Percentiles rank a stretch among this genome's conserved stretches.
phyloP scores from a whole-genome alignment of 768 basidiomycete species.

The Lepiota venenata region DNA sequence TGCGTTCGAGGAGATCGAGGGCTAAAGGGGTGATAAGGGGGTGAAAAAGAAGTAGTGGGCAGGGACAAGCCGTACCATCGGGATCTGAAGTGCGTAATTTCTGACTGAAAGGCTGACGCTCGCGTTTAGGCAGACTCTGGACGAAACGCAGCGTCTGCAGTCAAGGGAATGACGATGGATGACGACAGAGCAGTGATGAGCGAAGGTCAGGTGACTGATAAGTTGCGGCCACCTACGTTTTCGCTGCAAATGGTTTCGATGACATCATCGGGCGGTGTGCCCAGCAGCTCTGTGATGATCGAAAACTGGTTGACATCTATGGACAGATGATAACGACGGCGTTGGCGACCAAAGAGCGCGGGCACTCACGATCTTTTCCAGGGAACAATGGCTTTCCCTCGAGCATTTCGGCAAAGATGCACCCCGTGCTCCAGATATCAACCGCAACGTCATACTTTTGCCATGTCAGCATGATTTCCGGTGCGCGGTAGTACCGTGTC shows the following conservation, averaged over 20 bases:
- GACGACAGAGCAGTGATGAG: conserved; percentile 9
- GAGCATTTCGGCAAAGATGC: conserved; percentile 99
- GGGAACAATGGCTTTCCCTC: conserved; percentile 99
- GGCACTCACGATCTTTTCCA: conserved; percentile 95
- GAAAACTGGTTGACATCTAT: conserved; percentile 99
- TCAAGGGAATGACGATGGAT: conserved; percentile 3
- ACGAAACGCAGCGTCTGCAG: conserved; percentile 93
- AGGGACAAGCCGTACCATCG: conserved; percentile 50
- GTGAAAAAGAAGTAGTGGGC: background rate
- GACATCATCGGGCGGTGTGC: conserved; percentile 99
- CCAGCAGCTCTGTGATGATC: conserved; percentile 96
- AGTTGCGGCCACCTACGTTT: conserved; percentile 59
- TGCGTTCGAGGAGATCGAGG: conserved; percentile 93
- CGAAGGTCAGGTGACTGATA: conserved; percentile 12
- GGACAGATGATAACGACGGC: conserved; percentile 12
- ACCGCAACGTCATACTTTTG: conserved; percentile 99
- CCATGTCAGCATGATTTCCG: conserved; percentile 99
- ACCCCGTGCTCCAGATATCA: conserved; percentile 99
- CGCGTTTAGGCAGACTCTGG: conserved; percentile 94
- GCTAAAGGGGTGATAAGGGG: conserved; percentile 42
- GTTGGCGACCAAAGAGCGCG: conserved; percentile 2
- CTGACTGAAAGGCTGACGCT: conserved; percentile 92
- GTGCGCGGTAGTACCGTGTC: conserved; percentile 97
- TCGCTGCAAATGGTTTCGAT: conserved; percentile 98
- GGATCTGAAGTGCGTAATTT: conserved; percentile 89